Percentiles rank a stretch among this genome's conserved stretches.
These are phyloP conservation scores for Wickerhamomyces queroliae DNA, from an alignment of 805 yeast species.

Conservation along the genomic window DNA sequence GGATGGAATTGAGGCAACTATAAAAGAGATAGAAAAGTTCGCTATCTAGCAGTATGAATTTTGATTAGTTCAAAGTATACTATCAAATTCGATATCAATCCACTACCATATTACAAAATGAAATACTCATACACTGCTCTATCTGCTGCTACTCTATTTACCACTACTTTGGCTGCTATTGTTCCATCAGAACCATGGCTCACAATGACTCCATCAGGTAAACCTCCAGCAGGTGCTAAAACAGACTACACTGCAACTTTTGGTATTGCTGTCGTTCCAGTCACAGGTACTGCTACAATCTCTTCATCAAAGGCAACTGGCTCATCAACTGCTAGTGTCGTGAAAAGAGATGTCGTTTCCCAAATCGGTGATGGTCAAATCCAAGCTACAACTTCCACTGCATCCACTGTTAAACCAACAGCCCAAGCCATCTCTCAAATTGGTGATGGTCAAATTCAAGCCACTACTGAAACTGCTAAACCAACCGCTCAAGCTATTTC, in stretches of 20 bases:
- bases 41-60: too few species aligned
- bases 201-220: constrained; percentile 55
- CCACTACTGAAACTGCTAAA: constrained; percentile 28
- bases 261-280: constrained; percentile 47
- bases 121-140: background rate
- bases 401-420: constrained; percentile 24
- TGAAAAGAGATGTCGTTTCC: constrained; percentile 33
- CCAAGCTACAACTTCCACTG: constrained; percentile 15
- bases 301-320: constrained; percentile 28
- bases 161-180: constrained; percentile 45
- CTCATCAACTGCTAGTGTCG: constrained; percentile 25
- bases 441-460: constrained; percentile 20
- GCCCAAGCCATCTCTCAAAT: constrained; percentile 18
- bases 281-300: constrained; percentile 24
- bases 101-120: background rate
- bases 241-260: constrained; percentile 48
- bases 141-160: background rate
- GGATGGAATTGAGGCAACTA: too few species aligned
- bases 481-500: constrained; percentile 17
- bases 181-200: constrained; percentile 63
- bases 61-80: too few species aligned
- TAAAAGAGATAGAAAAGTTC: too few species aligned
- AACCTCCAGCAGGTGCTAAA: constrained; percentile 39
- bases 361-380: constrained; percentile 37
- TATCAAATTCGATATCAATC: background rate